These are phyloP conservation scores for Collybia sordida DNA, from an alignment of 768 basidiomycete genomes.

Conservation along the genomic window DNA sequence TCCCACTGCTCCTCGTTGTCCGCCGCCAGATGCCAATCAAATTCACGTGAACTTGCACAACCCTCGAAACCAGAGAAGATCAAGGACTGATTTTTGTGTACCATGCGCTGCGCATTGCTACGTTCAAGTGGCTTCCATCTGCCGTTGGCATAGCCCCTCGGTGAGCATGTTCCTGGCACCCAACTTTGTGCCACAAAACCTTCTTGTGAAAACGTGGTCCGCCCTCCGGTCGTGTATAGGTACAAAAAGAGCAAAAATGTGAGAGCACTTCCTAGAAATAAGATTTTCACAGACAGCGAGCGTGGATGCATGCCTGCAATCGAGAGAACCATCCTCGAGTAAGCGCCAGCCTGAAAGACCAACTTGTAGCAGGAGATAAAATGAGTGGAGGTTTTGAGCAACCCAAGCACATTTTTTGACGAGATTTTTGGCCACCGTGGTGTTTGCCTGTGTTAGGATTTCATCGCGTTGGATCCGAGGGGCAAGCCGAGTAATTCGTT, in stretches of 20 bases:
- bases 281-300: constrained; percentile 16
- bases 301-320: constrained; percentile 18
- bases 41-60: constrained; percentile 63
- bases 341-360: no score
- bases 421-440: no score
- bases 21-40: constrained; percentile 60
- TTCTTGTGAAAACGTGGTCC: constrained; percentile 6
- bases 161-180: constrained; percentile 23
- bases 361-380: no score
- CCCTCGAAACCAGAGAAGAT: constrained; percentile 57
- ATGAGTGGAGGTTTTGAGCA: no score
- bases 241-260: constrained; percentile 22
- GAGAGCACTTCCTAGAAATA: constrained; percentile 17
- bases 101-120: constrained; percentile 33
- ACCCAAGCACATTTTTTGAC: no score
- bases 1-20: constrained; percentile 48
- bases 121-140: constrained; percentile 38
- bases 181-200: constrained; percentile 7
- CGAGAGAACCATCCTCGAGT: constrained; percentile 10
- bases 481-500: no score
- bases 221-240: constrained; percentile 16
- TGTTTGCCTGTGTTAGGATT: no score
- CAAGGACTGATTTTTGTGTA: constrained; percentile 41
- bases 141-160: constrained; percentile 31
- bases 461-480: no score